Percentiles rank a stretch among this genome's conserved stretches.
These are phyloP conservation scores for Xylariaceae sp. DNA, from an alignment of 2,329 filamentous ascomycete genomes.

Conservation along the genomic window DNA sequence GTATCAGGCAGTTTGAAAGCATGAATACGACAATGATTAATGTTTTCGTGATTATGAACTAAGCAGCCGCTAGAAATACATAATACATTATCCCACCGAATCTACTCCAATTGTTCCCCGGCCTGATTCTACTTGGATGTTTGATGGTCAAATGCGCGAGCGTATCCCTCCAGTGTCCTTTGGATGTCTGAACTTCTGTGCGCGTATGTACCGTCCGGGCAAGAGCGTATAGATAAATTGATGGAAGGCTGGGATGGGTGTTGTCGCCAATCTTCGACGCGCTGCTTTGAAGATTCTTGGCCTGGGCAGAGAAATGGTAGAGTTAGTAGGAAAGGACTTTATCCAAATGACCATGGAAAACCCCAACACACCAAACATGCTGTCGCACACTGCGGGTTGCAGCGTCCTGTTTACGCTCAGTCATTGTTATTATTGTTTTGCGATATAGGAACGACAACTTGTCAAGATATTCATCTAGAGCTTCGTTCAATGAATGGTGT, in stretches of 20 bases:
- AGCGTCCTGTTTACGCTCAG: background rate
- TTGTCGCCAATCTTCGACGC: background rate
- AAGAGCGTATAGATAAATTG: background rate
- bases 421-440: background rate
- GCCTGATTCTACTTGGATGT: background rate
- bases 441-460: no score
- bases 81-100: no score
- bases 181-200: background rate
- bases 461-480: no score
- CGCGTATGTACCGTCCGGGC: background rate
- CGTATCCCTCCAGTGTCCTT: background rate
- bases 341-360: background rate
- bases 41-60: no score
- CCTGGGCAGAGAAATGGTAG: background rate
- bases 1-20: no score
- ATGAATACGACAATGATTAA: no score
- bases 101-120: no score
- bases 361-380: background rate
- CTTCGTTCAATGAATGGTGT: no score
- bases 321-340: background rate
- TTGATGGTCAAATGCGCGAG: background rate
- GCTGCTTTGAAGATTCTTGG: background rate
- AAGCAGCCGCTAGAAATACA: no score
- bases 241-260: background rate
- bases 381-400: background rate